These are phyloP conservation scores for Penicillium occitanis DNA, from an alignment of 2,329 filamentous ascomycete genomes.

Conservation along the genomic window DNA sequence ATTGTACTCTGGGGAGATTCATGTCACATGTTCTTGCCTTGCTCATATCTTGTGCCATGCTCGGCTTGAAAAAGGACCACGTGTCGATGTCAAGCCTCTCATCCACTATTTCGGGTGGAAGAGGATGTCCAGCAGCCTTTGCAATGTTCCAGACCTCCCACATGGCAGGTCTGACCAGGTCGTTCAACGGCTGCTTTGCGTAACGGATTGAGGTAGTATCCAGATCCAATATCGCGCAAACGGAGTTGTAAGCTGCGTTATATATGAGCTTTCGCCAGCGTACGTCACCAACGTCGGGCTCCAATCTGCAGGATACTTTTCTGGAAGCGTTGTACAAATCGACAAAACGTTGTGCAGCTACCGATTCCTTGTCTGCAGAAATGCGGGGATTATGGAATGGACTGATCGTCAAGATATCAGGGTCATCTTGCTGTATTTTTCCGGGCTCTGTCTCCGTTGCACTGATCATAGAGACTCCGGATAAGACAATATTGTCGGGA, in stretches of 20 bases:
- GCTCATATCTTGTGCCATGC: slow-evolving; percentile 55
- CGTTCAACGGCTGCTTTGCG: slow-evolving; percentile 44
- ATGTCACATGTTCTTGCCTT: slow-evolving; percentile 36
- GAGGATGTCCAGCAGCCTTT: slow-evolving; percentile 43
- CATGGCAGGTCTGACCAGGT: slow-evolving; percentile 56
- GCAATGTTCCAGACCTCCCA: slow-evolving; percentile 44
- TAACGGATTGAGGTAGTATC: slow-evolving; percentile 55
- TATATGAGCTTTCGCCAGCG: slow-evolving; percentile 46
- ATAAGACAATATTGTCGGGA: slow-evolving; percentile 54
- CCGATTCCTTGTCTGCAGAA: slow-evolving; percentile 13
- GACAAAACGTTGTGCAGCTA: slow-evolving; percentile 47
- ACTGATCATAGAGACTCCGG: slow-evolving; percentile 54
- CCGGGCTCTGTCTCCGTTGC: slow-evolving; percentile 50
- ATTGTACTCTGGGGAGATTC: neutral
- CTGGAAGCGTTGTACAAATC: slow-evolving; percentile 50
- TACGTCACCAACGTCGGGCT: slow-evolving; percentile 30
- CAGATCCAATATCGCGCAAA: slow-evolving; percentile 50
- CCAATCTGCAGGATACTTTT: slow-evolving; percentile 45
- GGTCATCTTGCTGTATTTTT: slow-evolving; percentile 54
- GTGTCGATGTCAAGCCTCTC: slow-evolving; percentile 52
- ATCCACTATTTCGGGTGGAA: slow-evolving; percentile 48
- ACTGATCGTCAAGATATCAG: slow-evolving; percentile 53
- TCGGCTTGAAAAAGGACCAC: slow-evolving; percentile 51
- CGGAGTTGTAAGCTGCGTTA: slow-evolving; percentile 53
- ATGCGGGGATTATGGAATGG: slow-evolving; percentile 42